A percentile compares a stretch with the other conserved stretches of the same genome.
Evolutionary conservation across 1,139 yeast genomes (phyloP).

Genomic region (Protomyces pachydermus): DNA sequence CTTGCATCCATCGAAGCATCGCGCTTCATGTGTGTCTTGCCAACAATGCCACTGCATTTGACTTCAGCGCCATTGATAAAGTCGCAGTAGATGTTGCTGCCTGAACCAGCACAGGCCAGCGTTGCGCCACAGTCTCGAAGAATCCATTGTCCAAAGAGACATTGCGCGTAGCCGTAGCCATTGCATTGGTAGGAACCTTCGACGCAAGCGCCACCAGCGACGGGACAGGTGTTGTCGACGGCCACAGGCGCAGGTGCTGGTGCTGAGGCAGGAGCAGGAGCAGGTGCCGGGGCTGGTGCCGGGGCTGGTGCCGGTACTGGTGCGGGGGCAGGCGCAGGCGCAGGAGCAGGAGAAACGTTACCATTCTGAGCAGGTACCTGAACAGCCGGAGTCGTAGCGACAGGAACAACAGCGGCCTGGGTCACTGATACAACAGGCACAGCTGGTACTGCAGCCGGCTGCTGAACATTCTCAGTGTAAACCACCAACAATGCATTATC

Average conservation of each 20-base stretch:
- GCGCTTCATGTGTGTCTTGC: slow-evolving; percentile 14
- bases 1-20: neutral
- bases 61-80: slow-evolving; percentile 30
- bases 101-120: slow-evolving; percentile 47
- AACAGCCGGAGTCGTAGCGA: neutral
- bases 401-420: neutral
- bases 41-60: slow-evolving; percentile 7
- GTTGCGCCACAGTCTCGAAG: slow-evolving; percentile 53
- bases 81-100: slow-evolving; percentile 30
- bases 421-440: neutral
- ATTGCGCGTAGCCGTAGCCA: slow-evolving; percentile 50
- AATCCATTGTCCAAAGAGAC: slow-evolving; percentile 56
- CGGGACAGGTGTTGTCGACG: slow-evolving; percentile 24
- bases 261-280: slow-evolving; percentile 13
- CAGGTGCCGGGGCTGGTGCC: slow-evolving; percentile 19
- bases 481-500: slow-evolving; percentile 2
- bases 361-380: slow-evolving; percentile 13
- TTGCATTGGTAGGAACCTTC: slow-evolving; percentile 52
- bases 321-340: slow-evolving; percentile 9
- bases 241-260: slow-evolving; percentile 23
- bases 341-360: slow-evolving; percentile 5
- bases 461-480: slow-evolving; percentile 3
- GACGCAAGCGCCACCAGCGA: slow-evolving; percentile 39
- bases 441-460: slow-evolving; percentile 5
- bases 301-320: slow-evolving; percentile 3